phyloP scores from a whole-genome alignment of 495 filamentous ascomycete genomes.

The Penicillium cataractarum region DNA sequence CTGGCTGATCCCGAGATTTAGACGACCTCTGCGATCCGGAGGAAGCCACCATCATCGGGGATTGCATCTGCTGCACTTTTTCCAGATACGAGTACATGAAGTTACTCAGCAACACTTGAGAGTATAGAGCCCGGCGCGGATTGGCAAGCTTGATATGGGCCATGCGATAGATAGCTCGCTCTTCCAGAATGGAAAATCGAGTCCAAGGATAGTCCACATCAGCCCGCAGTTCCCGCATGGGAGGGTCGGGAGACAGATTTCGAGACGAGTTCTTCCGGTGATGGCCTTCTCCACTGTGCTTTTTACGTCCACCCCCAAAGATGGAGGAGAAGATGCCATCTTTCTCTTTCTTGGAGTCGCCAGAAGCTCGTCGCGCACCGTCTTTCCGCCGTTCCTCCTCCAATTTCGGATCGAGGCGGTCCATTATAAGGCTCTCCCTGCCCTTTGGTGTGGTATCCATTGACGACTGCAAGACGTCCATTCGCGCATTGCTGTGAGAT shows the following conservation, averaged over 20 bases:
- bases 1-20: slow-evolving; percentile 66
- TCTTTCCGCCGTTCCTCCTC: slow-evolving; percentile 88
- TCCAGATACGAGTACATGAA: slow-evolving; percentile 99
- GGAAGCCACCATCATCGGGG: slow-evolving; percentile 77
- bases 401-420: slow-evolving; percentile 74
- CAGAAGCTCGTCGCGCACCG: slow-evolving; percentile 66
- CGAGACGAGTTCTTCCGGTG: slow-evolving; percentile 77
- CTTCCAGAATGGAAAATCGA: slow-evolving; percentile 91
- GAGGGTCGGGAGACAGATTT: slow-evolving; percentile 79
- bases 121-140: slow-evolving; percentile 86
- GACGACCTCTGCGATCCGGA: slow-evolving; percentile 60
- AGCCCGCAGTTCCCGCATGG: slow-evolving; percentile 68
- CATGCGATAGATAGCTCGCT: slow-evolving; percentile 97
- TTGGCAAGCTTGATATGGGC: slow-evolving; percentile 99
- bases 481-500: slow-evolving; percentile 67
- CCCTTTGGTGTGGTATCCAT: slow-evolving; percentile 68
- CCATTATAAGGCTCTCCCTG: slow-evolving; percentile 81
- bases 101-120: slow-evolving; percentile 96
- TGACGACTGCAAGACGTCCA: slow-evolving; percentile 81
- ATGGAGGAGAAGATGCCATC: slow-evolving; percentile 85
- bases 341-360: slow-evolving; percentile 86
- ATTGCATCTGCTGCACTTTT: slow-evolving; percentile 98
- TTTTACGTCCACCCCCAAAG: slow-evolving; percentile 85
- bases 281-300: slow-evolving; percentile 62
- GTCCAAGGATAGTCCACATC: slow-evolving; percentile 97